Conservation (phyloP, 2,329 filamentous ascomycete species). For the Emmonsia crescens region DNA sequence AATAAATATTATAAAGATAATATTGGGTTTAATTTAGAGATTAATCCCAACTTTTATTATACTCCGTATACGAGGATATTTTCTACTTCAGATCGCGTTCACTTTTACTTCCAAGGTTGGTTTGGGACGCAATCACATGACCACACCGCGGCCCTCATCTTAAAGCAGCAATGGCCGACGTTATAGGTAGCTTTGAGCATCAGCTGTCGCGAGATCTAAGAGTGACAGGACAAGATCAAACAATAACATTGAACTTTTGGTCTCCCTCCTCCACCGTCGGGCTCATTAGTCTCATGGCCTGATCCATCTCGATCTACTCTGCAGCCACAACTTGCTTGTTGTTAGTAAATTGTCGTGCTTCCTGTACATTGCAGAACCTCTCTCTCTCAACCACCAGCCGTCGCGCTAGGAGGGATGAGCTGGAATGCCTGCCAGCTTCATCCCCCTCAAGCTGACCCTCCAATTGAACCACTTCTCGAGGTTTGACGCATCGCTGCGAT, state of each 20-base stretch:
- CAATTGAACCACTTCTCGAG: neutral
- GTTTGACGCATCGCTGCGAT: neutral
- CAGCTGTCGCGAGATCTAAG: neutral
- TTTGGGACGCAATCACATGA: too few relatives aligned
- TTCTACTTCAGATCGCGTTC: too few relatives aligned
- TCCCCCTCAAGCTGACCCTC: neutral
- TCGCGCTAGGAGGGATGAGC: neutral
- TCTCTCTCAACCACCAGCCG: neutral
- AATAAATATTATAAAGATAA: neutral
- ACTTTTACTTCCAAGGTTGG: too few relatives aligned
- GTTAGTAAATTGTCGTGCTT: neutral
- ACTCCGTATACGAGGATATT: too few relatives aligned
- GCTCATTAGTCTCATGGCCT: neutral
- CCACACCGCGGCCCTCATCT: too few relatives aligned
- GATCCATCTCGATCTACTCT: neutral
- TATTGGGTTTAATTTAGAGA: neutral
- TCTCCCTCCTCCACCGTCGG: neutral
- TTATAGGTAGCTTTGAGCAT: too few relatives aligned
- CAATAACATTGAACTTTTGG: neutral
- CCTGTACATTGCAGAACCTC: neutral
- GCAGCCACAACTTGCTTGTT: neutral
- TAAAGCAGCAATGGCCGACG: too few relatives aligned
- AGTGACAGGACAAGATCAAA: neutral
- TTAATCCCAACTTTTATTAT: neutral
- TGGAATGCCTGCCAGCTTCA: neutral